phyloP scores from a whole-genome alignment of 306 rosid species.

The Purshia tridentata region DNA sequence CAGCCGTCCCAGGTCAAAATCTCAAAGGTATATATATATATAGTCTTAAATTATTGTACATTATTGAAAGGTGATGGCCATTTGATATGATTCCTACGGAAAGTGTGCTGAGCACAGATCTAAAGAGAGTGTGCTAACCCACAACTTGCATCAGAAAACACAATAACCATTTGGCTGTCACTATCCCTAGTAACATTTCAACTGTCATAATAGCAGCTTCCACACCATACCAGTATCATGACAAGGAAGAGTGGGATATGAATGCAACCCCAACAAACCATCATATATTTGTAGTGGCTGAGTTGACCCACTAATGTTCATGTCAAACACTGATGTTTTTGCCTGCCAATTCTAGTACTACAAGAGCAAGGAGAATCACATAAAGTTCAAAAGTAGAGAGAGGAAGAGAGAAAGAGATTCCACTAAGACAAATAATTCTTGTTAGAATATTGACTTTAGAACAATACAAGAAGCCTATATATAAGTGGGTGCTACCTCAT shows the following conservation, averaged over 20 bases:
- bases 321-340: slow-evolving; percentile 26
- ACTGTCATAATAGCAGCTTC: slow-evolving; percentile 16
- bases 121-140: slow-evolving; percentile 1
- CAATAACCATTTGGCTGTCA: slow-evolving; percentile 22
- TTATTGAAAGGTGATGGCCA: slow-evolving; percentile 24
- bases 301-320: slow-evolving; percentile 32
- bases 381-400: slow-evolving; percentile 1
- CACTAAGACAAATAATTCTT: slow-evolving; percentile 23
- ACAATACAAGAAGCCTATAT: slow-evolving; percentile 18
- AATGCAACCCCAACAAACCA: slow-evolving; percentile 23
- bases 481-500: slow-evolving; percentile 14
- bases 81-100: slow-evolving; percentile 6
- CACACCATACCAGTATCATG: slow-evolving; percentile 13
- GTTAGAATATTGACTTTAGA: slow-evolving; percentile 25
- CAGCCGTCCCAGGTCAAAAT: slow-evolving; percentile 42
- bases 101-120: slow-evolving; percentile 22
- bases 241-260: slow-evolving; percentile 41
- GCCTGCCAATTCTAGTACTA: slow-evolving; percentile 24
- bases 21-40: not conserved
- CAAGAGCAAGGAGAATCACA: slow-evolving; percentile 14
- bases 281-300: slow-evolving; percentile 11
- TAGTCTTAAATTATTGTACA: slow-evolving; percentile 11
- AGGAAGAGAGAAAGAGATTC: slow-evolving; percentile 14
- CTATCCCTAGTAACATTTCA: slow-evolving; percentile 12
- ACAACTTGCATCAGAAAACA: not conserved